A percentile compares a stretch with the other conserved stretches of the same genome.
Evolutionary conservation across 331 rosid species (phyloP).

Genomic region (Quercus lobata): DNA sequence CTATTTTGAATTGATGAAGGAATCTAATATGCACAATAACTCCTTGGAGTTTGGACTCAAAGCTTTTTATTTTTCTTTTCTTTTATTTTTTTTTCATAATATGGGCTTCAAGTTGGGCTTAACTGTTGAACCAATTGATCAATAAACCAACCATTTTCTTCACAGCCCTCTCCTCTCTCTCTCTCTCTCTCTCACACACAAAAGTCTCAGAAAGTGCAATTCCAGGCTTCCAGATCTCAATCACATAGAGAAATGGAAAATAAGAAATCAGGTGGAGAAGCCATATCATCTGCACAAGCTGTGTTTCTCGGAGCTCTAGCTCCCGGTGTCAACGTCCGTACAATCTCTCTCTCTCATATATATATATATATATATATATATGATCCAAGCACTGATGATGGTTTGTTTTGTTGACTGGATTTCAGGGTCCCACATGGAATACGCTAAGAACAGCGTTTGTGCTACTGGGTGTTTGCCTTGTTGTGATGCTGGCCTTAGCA

Average conservation of each 20-base stretch:
- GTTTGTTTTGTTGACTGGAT: neutral
- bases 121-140: neutral
- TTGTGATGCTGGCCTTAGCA: slow-evolving; percentile 77
- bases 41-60: too few species aligned
- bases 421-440: slow-evolving; percentile 89
- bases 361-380: neutral
- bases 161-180: neutral
- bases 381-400: neutral
- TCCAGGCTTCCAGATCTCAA: neutral
- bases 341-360: neutral
- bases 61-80: neutral
- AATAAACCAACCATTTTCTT: neutral
- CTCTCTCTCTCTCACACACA: neutral
- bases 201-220: neutral
- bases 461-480: slow-evolving; percentile 72
- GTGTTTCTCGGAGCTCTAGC: slow-evolving; percentile 92
- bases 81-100: neutral
- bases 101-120: neutral
- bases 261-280: slow-evolving; percentile 35
- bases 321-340: slow-evolving; percentile 84
- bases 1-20: too few species aligned
- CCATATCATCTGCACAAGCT: slow-evolving; percentile 73
- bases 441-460: slow-evolving; percentile 61
- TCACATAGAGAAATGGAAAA: slow-evolving; percentile 33
- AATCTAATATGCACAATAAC: too few species aligned